Evolutionary conservation across 2,329 filamentous ascomycete species (phyloP), one percentile per base, ranked within the genome.

Genomic region (Sclerotinia sclerotiorum): DNA sequence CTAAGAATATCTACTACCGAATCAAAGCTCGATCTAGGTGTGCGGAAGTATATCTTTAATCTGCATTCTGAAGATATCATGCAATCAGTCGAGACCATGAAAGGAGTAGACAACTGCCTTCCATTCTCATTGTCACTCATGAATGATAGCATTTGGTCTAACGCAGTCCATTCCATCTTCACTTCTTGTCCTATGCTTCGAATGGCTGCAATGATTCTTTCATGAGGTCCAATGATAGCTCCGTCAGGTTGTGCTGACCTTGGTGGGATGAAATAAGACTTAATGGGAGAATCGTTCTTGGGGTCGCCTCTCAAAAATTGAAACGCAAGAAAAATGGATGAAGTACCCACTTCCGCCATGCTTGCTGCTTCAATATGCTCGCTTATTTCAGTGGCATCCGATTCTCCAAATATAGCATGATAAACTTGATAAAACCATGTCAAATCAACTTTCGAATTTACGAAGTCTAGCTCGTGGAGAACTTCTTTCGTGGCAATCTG

Each of bases 271-370:
- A 58, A 44, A 3, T 58, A 58, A 29, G n/a, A 15, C 15, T 58
- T 58, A 24, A 58, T 24, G n/a, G 56, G 56, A 21, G 56, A 58
- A 58, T 44, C 56, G 39, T 39, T 58, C 56, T 58, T 44, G 7
- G 56, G 55, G 55, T 58, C 55, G 35, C n/a, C 55, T 58, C 42
- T 58, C 3, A 58, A 35, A 21, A 58, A 44, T 21, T 58, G 56
- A 29, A 58, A 58, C 8, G 39, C 56, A 24, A 58, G 56, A 58
- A 58, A 58, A n/a, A 58, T 44, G 19, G 56, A 58, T 21, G 56
- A 58, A 11, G n/a, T 11, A 19, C 56, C 39, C 56, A 58, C 39
- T 44, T 24, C 56, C 7, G 56, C 56, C 21, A 27, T 27, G 3
- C 27, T 42, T 58, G 56, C 39, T 58, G 56, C 35, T 27, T 58